Percentiles rank a stretch among this genome's conserved stretches.
Evolutionary conservation across 2,329 filamentous ascomycete species (phyloP).

Genomic region (Tetracladium maxilliforme): DNA sequence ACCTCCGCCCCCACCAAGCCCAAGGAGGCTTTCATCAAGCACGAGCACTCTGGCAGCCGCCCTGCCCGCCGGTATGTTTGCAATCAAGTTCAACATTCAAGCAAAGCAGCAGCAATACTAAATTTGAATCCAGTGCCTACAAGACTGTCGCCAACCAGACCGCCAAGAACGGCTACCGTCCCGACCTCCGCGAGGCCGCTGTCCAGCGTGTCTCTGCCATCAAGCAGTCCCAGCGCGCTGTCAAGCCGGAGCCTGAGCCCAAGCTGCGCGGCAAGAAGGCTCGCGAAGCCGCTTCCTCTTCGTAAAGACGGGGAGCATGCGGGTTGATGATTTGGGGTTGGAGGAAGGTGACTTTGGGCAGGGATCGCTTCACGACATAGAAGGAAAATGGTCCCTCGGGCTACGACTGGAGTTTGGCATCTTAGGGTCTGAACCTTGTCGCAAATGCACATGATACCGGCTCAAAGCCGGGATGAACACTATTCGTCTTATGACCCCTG

Average conservation of each 20-base stretch:
- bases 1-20: constrained; percentile 14
- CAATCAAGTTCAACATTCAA: no score
- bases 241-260: constrained; percentile 58
- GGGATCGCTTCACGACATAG: no score
- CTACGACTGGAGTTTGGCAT: no score
- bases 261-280: constrained; percentile 75
- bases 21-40: constrained; percentile 25
- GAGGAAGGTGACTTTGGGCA: no score
- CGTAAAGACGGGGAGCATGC: no score
- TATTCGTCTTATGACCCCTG: no score
- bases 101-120: not conserved
- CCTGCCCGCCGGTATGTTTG: constrained; percentile 65
- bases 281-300: constrained; percentile 47
- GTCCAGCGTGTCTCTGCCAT: constrained; percentile 80
- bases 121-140: constrained; percentile 71
- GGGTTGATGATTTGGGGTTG: no score
- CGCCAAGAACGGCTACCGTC: constrained; percentile 75
- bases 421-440: no score
- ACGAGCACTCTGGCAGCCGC: constrained; percentile 58
- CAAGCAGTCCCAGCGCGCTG: constrained; percentile 61
- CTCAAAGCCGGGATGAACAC: no score
- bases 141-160: constrained; percentile 70
- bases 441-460: no score
- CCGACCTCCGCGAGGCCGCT: constrained; percentile 62
- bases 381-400: no score